Evolutionary conservation across 176 grass and related monocot species (phyloP).

Genomic region (Carex myosuroides): DNA sequence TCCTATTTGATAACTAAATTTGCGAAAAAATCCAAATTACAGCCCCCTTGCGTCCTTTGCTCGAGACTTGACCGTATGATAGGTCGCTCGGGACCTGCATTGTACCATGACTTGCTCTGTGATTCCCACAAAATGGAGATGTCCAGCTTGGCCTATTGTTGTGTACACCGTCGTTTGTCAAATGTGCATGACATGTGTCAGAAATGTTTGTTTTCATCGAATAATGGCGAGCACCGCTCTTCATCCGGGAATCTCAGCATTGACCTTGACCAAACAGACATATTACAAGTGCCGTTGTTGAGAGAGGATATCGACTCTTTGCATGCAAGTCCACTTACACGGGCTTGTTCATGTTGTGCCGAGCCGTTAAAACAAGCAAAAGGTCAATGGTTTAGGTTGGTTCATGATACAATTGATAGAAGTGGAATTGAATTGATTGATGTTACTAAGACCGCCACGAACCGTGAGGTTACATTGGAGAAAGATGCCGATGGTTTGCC

Average conservation of each 20-base stretch:
- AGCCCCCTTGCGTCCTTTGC: constrained; percentile 59
- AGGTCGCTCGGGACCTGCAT: constrained; percentile 28
- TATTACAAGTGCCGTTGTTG: not conserved
- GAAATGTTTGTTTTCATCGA: constrained; percentile 44
- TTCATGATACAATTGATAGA: constrained; percentile 27
- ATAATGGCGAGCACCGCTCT: constrained; percentile 15
- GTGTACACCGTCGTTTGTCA: constrained; percentile 44
- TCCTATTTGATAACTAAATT: constrained; percentile 53
- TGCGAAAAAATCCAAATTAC: constrained; percentile 52
- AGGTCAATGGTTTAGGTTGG: constrained; percentile 24
- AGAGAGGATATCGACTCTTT: constrained; percentile 14
- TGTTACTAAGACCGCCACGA: not conserved
- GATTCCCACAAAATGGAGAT: constrained; percentile 57
- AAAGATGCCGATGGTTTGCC: constrained; percentile 15
- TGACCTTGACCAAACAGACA: not conserved
- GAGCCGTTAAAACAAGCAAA: constrained; percentile 19
- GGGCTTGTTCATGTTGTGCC: constrained; percentile 31
- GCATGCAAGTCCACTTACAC: not conserved
- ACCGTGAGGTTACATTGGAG: not conserved
- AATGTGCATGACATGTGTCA: constrained; percentile 60
- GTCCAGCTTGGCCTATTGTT: constrained; percentile 61
- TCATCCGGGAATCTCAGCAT: constrained; percentile 22
- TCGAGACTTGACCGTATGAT: constrained; percentile 59
- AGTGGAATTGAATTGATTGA: not conserved
- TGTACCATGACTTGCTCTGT: constrained; percentile 51